Conservation (phyloP, 1,284 basidiomycete genomes). For the Quambalaria eucalypti region DNA sequence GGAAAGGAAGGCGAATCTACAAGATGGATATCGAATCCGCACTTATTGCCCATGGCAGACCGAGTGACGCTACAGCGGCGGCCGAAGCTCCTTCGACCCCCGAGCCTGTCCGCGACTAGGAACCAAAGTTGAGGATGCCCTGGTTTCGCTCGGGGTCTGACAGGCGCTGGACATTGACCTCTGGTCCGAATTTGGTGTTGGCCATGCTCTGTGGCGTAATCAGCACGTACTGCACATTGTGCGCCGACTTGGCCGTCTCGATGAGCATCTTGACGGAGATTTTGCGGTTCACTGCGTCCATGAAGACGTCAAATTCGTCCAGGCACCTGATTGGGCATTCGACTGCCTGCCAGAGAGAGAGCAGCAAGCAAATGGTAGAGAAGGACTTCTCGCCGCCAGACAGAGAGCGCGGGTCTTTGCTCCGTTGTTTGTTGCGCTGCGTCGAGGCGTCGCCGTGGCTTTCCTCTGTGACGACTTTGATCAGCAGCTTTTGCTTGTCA, state of each 20-base stretch:
- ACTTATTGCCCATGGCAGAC: too few relatives aligned
- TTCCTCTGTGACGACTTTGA: slow-evolving; percentile 55
- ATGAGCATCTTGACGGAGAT: slow-evolving; percentile 88
- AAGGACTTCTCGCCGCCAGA: slow-evolving; percentile 91
- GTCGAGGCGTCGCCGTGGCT: neutral
- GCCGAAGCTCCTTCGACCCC: too few relatives aligned
- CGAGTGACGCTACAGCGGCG: too few relatives aligned
- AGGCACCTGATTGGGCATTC: slow-evolving; percentile 88
- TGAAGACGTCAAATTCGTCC: slow-evolving; percentile 75
- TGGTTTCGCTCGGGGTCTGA: slow-evolving; percentile 13
- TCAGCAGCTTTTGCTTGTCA: slow-evolving; percentile 56
- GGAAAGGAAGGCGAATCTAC: too few relatives aligned
- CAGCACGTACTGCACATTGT: slow-evolving; percentile 57
- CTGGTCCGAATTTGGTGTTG: slow-evolving; percentile 11
- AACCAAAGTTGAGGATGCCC: neutral
- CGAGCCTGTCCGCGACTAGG: neutral
- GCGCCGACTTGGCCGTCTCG: slow-evolving; percentile 70
- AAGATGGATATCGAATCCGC: too few relatives aligned
- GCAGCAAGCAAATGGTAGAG: slow-evolving; percentile 82
- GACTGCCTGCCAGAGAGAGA: slow-evolving; percentile 90
- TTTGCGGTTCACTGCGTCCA: slow-evolving; percentile 84
- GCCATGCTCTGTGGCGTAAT: slow-evolving; percentile 38
- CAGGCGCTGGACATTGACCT: slow-evolving; percentile 16
- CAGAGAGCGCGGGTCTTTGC: slow-evolving; percentile 52
- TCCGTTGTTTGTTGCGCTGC: neutral